A percentile compares a stretch with the other conserved stretches of the same genome.
These are phyloP conservation scores for Xerocomus brunneocitrinus DNA, from an alignment of 768 basidiomycete species.

Conservation along the genomic window DNA sequence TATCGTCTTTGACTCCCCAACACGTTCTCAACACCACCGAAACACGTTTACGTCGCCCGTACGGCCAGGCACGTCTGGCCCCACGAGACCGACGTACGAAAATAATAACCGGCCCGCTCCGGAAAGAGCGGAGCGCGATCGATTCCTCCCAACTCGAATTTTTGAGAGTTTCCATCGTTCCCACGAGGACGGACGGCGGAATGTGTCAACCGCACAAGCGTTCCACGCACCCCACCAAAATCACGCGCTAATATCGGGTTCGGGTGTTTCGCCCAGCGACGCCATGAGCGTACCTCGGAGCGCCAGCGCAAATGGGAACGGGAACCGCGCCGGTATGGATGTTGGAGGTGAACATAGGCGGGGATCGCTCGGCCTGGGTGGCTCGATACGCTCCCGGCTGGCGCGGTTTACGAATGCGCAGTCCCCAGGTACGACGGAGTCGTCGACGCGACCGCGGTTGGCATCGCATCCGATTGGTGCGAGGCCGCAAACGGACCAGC, in stretches of 20 bases:
- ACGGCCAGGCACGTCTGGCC: conserved; percentile 6
- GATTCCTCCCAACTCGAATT: conserved; percentile 20
- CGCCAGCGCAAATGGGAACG: conserved; percentile 6
- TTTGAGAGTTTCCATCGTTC: conserved; percentile 22
- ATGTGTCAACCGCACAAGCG: conserved; percentile 4
- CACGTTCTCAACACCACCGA: conserved; percentile 11
- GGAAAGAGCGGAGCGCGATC: conserved; percentile 24
- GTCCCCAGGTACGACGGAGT: conserved; percentile 4
- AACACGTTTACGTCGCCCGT: conserved; percentile 9
- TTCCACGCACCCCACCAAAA: conserved; percentile 10
- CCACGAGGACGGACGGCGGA: conserved; percentile 23
- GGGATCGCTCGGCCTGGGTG: conserved; percentile 19
- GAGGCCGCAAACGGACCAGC: conserved; percentile 18
- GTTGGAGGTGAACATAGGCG: conserved; percentile 15
- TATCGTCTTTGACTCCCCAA: conserved; percentile 1
- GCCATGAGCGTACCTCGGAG: conserved; percentile 5
- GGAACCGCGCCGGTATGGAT: conserved; percentile 9
- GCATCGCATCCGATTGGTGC: conserved; percentile 24
- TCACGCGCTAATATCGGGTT: not conserved
- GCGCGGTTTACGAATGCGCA: conserved; percentile 22
- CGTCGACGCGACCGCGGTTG: conserved; percentile 19
- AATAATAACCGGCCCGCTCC: conserved; percentile 5
- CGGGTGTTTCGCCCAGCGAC: not conserved
- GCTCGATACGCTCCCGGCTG: conserved; percentile 25
- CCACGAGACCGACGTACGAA: conserved; percentile 14